Base-by-base conservation (phyloP, 208 protist genomes). In the Trypanosoma congolense region DNA sequence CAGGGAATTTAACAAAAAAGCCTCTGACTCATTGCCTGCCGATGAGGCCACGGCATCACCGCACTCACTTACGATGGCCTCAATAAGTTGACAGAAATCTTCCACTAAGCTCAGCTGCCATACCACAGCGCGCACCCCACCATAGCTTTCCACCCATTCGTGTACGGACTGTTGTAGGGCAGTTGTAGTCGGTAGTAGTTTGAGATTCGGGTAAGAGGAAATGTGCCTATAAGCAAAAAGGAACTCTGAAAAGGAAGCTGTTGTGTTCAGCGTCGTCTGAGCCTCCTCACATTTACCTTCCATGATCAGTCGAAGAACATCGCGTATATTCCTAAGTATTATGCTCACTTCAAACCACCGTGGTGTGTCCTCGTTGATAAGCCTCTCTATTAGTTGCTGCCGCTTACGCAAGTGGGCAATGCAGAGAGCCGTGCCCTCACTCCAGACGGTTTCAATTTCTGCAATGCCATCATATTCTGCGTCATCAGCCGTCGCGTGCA, bases 71-170 rank as follows among this genome's bases (percentile, higher is more conserved):
- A 21, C 28, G 5, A 56, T 40, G 4, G 9, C 40, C 8, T 57
- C 4, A n/a, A 61, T 35, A 12, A 69, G 28, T 35, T 25, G 16
- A 9, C 41, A 21, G 26, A 69, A 28, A n/a, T 57, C 54, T 19
- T 55, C 9, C 4, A 69, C 28, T 14, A 61, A 18, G 46, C 1
- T 41, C 3, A 46, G 53, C n/a, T 61, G 16, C 1, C 31, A 61
- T 21, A 69, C 40, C 0, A 61, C 48, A 30, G 19, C 33, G 26
- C 30, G 24, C 4, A 52, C 14, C 19, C 62, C 62, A 38, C 36
- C 38, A 14, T 61, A 55, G 25, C 62, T 61, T 25, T 61, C 55
- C 30, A 57, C 29, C 62, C 62, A 69, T 40, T 69, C 40, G 19
- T 57, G 53, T 28, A 69, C 55, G 36, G 14, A 61, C 8, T 61